These are phyloP conservation scores for Pseudozyma sp. DNA, from an alignment of 1,284 basidiomycete species.

Conservation along the genomic window DNA sequence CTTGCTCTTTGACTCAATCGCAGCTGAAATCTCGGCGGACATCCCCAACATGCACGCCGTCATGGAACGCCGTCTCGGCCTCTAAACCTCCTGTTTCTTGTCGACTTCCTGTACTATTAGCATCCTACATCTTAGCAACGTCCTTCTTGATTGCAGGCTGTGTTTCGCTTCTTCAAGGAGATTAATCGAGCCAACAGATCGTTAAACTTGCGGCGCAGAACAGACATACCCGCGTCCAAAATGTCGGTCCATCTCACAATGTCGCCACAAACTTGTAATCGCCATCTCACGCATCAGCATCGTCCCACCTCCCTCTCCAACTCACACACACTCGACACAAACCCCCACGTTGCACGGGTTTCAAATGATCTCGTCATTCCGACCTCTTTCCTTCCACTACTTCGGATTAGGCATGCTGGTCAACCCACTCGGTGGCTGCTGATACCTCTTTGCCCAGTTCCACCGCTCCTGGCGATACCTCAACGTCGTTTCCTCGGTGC, in stretches of 20 bases:
- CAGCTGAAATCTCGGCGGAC: constrained; percentile 36
- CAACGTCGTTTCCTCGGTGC: constrained; percentile 42
- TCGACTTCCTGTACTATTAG: constrained; percentile 28
- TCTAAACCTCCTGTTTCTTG: constrained; percentile 7
- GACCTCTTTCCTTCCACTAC: not conserved
- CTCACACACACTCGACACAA: not conserved
- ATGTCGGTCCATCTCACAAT: too few relatives aligned
- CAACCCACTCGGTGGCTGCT: constrained; percentile 33
- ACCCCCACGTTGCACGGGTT: not conserved
- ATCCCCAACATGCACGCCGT: constrained; percentile 39
- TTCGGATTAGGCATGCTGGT: constrained; percentile 35
- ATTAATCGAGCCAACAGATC: too few relatives aligned
- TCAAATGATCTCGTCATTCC: too few relatives aligned
- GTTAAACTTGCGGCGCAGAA: too few relatives aligned
- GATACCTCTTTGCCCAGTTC: constrained; percentile 47
- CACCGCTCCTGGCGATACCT: constrained; percentile 48
- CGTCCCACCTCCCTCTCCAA: too few relatives aligned
- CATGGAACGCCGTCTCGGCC: constrained; percentile 46
- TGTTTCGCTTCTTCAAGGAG: too few relatives aligned
- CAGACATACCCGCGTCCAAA: too few relatives aligned
- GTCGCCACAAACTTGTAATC: too few relatives aligned
- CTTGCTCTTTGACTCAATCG: not conserved
- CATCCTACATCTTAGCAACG: constrained; percentile 4
- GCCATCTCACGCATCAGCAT: too few relatives aligned
- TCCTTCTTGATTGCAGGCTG: too few relatives aligned